A percentile compares a stretch with the other conserved stretches of the same genome.
Conservation (phyloP, 139 green algal species). For the Parachlorella kessleri region DNA sequence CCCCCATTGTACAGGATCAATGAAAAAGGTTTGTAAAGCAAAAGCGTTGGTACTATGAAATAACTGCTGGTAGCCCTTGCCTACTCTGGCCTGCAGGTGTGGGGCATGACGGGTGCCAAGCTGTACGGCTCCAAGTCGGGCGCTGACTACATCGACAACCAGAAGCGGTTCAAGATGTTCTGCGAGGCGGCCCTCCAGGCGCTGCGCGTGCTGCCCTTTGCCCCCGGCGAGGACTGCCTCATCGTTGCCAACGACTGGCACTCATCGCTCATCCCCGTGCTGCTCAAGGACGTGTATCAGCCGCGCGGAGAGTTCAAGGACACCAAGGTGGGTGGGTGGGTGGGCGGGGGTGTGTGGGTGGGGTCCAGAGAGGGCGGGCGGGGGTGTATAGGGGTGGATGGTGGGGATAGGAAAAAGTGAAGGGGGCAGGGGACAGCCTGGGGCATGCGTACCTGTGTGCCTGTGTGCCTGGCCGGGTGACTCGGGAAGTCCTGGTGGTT, state of each 20-base stretch:
- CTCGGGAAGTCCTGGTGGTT: no score
- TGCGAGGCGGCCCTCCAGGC: slow-evolving; percentile 87
- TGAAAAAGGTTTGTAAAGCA: no score
- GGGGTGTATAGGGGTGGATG: no score
- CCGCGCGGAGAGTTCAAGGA: slow-evolving; percentile 76
- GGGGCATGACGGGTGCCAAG: slow-evolving; percentile 95
- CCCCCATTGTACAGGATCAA: no score
- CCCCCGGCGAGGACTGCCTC: slow-evolving; percentile 86
- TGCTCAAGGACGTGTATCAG: slow-evolving; percentile 91
- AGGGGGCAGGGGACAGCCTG: no score
- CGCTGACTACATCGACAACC: slow-evolving; percentile 96
- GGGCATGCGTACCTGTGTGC: no score
- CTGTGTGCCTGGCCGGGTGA: no score
- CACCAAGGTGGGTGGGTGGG: slow-evolving; percentile 46
- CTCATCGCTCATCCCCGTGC: slow-evolving; percentile 81
- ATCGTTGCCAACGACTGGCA: slow-evolving; percentile 97
- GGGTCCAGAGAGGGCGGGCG: no score
- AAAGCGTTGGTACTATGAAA: no score
- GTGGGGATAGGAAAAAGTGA: no score
- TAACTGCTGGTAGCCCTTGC: no score
- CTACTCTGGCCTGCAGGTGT: slow-evolving; percentile 48
- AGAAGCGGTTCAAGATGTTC: slow-evolving; percentile 96
- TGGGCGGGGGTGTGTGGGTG: no score
- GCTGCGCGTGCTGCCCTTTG: slow-evolving; percentile 78
- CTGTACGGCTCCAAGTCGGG: slow-evolving; percentile 93